phyloP scores from a whole-genome alignment of 768 basidiomycete genomes.

The Aureoboletus auriporus region DNA sequence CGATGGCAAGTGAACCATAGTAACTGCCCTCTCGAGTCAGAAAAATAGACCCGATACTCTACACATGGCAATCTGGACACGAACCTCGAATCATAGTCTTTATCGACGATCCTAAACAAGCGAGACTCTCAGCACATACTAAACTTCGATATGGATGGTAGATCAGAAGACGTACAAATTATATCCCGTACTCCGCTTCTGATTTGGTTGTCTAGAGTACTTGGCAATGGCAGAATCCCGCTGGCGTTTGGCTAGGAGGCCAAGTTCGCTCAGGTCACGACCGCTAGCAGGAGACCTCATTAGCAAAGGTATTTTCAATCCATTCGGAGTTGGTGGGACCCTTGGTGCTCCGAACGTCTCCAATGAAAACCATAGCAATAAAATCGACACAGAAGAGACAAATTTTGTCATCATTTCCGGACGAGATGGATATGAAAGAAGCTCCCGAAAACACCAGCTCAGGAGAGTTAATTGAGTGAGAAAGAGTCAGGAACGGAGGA shows the following conservation, averaged over 20 bases:
- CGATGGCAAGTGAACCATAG: constrained; percentile 35
- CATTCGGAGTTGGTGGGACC: constrained; percentile 1
- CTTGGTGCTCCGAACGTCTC: constrained; percentile 14
- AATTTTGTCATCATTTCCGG: constrained; percentile 13
- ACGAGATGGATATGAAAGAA: background rate
- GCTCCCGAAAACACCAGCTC: no score
- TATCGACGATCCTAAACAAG: constrained; percentile 55
- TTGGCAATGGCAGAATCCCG: constrained; percentile 40
- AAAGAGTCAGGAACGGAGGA: background rate
- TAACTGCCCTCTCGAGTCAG: constrained; percentile 21
- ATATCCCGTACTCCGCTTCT: constrained; percentile 46
- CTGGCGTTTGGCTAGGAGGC: constrained; percentile 40
- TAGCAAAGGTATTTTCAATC: constrained; percentile 18
- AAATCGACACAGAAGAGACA: constrained; percentile 4
- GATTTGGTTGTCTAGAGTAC: constrained; percentile 34
- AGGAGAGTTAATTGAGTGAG: background rate
- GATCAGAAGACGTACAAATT: constrained; percentile 41
- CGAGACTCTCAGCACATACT: background rate
- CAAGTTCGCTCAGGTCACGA: constrained; percentile 7
- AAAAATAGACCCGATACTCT: background rate
- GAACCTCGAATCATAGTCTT: constrained; percentile 62
- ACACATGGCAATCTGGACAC: constrained; percentile 6
- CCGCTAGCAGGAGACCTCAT: constrained; percentile 9
- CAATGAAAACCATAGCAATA: constrained; percentile 13
- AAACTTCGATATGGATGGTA: no score